Conservation (phyloP, 345 rosid genomes). For the Barbarea vulgaris region DNA sequence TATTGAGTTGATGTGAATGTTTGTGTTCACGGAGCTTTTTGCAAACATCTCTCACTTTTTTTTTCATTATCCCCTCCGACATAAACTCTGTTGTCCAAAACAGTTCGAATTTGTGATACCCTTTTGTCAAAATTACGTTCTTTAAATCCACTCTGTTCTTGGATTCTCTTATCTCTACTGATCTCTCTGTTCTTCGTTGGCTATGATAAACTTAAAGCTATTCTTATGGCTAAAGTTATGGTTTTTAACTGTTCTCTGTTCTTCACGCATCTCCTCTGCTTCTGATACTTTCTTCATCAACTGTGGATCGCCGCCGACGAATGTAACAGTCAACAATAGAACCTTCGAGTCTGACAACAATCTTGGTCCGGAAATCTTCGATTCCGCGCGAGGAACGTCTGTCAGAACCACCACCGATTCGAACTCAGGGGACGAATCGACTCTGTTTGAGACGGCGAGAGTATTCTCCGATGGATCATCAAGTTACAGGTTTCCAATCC, state of each 20-base stretch:
- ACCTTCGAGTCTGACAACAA: constrained; percentile 53
- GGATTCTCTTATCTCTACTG: not conserved
- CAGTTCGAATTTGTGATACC: constrained; percentile 8
- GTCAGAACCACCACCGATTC: constrained; percentile 35
- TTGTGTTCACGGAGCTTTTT: not conserved
- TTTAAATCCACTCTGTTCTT: not conserved
- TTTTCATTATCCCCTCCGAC: not conserved
- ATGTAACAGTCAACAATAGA: constrained; percentile 48
- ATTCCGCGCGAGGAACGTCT: constrained; percentile 33
- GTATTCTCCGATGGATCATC: constrained; percentile 55
- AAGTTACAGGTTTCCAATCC: constrained; percentile 51
- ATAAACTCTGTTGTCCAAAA: not conserved
- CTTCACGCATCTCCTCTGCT: constrained; percentile 49
- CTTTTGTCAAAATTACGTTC: not conserved
- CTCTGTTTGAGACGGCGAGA: constrained; percentile 61
- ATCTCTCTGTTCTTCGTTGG: constrained; percentile 25
- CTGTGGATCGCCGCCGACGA: constrained; percentile 60
- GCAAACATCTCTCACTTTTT: not conserved
- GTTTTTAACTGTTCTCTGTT: constrained; percentile 40
- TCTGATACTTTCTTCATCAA: constrained; percentile 57
- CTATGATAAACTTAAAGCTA: constrained; percentile 41
- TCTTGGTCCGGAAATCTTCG: constrained; percentile 28
- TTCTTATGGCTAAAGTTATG: constrained; percentile 28
- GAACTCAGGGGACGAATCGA: constrained; percentile 38
- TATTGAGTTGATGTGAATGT: constrained; percentile 6